These are phyloP conservation scores for Claviceps citrina DNA, from an alignment of 2,329 filamentous ascomycete genomes.

Conservation along the genomic window DNA sequence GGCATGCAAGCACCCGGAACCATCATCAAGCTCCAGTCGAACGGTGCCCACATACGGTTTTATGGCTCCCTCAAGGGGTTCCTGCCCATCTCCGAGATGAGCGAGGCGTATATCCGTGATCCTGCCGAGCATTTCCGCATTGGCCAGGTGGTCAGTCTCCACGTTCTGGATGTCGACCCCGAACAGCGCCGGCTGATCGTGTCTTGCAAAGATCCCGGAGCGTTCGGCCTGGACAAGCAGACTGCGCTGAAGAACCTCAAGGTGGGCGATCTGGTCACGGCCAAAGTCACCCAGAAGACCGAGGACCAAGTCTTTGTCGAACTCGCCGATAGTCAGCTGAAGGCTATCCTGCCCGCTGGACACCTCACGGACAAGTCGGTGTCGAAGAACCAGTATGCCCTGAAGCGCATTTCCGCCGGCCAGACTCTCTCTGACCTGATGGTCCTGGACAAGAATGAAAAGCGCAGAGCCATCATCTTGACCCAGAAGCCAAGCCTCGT, in stretches of 20 bases:
- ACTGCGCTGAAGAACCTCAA: conserved; percentile 59
- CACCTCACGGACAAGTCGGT: conserved; percentile 76
- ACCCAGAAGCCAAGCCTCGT: conserved; percentile 74
- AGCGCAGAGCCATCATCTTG: conserved; percentile 58
- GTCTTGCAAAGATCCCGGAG: conserved; percentile 79
- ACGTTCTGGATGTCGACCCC: conserved; percentile 66
- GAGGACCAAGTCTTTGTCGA: conserved; percentile 64
- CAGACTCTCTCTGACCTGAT: conserved; percentile 71
- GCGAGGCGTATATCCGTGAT: conserved; percentile 85
- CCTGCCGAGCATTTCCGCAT: conserved; percentile 76
- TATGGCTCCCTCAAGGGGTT: conserved; percentile 74
- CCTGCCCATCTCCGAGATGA: conserved; percentile 91
- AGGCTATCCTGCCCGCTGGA: conserved; percentile 58
- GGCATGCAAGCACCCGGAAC: conserved; percentile 75
- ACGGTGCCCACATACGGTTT: conserved; percentile 83
- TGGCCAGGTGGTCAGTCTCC: conserved; percentile 83
- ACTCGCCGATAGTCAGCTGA: conserved; percentile 56
- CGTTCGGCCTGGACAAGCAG: conserved; percentile 61
- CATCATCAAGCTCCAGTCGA: conserved; percentile 62
- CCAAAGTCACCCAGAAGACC: conserved; percentile 67
- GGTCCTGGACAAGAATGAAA: conserved; percentile 71
- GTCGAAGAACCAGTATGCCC: conserved; percentile 59
- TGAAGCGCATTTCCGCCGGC: conserved; percentile 72
- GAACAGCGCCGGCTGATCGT: conserved; percentile 61
- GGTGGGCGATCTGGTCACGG: conserved; percentile 60